Evolutionary conservation across 2,329 filamentous ascomycete genomes (phyloP).

Genomic region (Nemania sp.): DNA sequence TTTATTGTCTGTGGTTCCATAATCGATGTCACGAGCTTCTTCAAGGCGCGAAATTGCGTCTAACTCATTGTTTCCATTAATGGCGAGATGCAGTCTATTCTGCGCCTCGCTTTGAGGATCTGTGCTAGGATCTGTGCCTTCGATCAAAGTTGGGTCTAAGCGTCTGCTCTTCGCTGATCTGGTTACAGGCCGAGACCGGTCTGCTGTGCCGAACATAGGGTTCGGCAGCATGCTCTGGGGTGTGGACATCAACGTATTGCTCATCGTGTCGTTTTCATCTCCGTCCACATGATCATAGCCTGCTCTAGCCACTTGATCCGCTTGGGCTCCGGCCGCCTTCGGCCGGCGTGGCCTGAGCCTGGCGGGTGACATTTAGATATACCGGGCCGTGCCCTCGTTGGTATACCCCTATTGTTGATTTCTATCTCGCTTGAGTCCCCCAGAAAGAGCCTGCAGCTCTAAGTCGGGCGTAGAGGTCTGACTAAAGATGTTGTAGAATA

Average conservation of each 20-base stretch:
- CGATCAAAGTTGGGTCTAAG: slow-evolving; percentile 15
- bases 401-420: neutral
- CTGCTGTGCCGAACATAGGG: slow-evolving; percentile 1
- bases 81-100: slow-evolving; percentile 19
- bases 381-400: neutral
- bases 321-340: neutral
- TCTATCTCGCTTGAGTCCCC: neutral
- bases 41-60: slow-evolving; percentile 25
- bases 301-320: neutral
- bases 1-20: slow-evolving; percentile 8
- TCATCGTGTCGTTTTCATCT: neutral
- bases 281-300: neutral
- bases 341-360: neutral
- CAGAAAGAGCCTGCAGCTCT: no score
- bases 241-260: slow-evolving; percentile 9
- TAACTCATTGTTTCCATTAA: slow-evolving; percentile 1
- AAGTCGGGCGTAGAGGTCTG: no score
- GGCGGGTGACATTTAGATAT: slow-evolving; percentile 5
- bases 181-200: slow-evolving; percentile 13
- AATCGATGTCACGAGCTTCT: slow-evolving; percentile 26
- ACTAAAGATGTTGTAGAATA: no score
- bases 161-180: slow-evolving; percentile 15
- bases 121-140: slow-evolving; percentile 3
- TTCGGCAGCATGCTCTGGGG: slow-evolving; percentile 10
- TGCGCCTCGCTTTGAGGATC: slow-evolving; percentile 14